Evolutionary conservation across 1,284 basidiomycete species (phyloP).

Genomic region (Puccinia novopanici): DNA sequence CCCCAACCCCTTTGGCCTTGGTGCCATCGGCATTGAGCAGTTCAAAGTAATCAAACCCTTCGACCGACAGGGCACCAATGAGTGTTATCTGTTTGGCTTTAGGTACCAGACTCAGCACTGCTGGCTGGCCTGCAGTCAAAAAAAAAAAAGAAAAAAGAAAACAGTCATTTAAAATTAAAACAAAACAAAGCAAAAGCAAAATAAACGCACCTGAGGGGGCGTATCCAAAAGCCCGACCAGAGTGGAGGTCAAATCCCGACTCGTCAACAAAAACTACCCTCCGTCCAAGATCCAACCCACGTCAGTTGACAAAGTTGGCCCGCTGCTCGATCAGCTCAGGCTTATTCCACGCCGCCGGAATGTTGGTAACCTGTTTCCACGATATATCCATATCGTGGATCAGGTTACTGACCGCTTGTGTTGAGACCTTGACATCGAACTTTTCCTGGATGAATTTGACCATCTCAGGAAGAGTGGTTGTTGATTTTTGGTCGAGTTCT

Average conservation of each 20-base stretch:
- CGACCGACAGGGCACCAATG: not conserved
- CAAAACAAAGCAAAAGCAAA: not conserved
- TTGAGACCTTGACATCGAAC: not conserved
- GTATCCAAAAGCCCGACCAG: constrained; percentile 13
- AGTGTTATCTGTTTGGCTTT: constrained; percentile 8
- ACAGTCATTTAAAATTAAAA: constrained; percentile 10
- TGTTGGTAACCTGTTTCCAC: constrained; percentile 24
- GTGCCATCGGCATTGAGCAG: constrained; percentile 15
- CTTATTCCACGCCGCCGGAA: constrained; percentile 10
- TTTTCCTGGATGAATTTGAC: not conserved
- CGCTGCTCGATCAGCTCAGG: not conserved
- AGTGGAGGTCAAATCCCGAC: constrained; percentile 24
- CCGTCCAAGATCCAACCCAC: constrained; percentile 6
- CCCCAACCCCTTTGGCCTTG: constrained; percentile 20
- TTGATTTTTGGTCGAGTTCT: constrained; percentile 15
- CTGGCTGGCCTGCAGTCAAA: not conserved
- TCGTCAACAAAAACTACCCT: constrained; percentile 25
- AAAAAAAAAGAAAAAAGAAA: not conserved
- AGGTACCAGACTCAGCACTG: constrained; percentile 4
- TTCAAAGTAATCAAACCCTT: constrained; percentile 2
- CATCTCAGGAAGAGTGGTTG: not conserved
- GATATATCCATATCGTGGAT: constrained; percentile 33
- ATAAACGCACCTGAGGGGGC: not conserved
- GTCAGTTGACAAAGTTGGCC: constrained; percentile 19
- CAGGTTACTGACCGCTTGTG: constrained; percentile 23